Conservation (phyloP, 129 eudicot species). For the Helianthus tuberosus region DNA sequence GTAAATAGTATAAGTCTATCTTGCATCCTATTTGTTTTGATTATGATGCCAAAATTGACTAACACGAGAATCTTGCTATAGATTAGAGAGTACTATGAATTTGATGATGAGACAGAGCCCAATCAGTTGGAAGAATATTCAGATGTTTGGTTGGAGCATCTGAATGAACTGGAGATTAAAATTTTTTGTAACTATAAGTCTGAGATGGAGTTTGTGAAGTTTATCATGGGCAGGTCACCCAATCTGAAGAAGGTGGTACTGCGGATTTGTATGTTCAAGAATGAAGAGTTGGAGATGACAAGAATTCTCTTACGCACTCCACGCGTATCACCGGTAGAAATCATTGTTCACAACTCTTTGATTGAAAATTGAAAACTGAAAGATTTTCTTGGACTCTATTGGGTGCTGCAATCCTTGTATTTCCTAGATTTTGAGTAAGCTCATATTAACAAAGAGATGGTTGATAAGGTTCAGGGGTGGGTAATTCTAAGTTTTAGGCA, state of each 20-base stretch:
- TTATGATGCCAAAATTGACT: neutral
- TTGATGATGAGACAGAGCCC: neutral
- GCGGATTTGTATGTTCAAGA: neutral
- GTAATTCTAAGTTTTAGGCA: too few relatives aligned
- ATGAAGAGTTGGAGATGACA: slow-evolving; percentile 2
- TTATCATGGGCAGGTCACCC: neutral
- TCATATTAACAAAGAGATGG: too few relatives aligned
- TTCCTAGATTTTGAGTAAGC: too few relatives aligned
- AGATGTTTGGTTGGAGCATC: too few relatives aligned
- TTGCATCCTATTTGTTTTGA: neutral
- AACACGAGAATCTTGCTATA: neutral
- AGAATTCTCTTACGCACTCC: neutral
- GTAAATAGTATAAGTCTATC: neutral
- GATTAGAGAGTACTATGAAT: neutral
- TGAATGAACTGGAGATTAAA: neutral
- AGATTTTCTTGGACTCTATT: too few relatives aligned
- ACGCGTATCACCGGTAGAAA: neutral
- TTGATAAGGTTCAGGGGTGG: too few relatives aligned
- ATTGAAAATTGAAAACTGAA: too few relatives aligned
- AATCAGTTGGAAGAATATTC: neutral
- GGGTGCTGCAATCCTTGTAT: too few relatives aligned
- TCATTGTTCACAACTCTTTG: too few relatives aligned
- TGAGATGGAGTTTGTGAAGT: neutral
- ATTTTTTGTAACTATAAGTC: neutral
- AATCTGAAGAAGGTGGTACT: slow-evolving; percentile 3